Evolutionary conservation across 106 monocot species (phyloP).

Genomic region (Dendrobium catenatum): DNA sequence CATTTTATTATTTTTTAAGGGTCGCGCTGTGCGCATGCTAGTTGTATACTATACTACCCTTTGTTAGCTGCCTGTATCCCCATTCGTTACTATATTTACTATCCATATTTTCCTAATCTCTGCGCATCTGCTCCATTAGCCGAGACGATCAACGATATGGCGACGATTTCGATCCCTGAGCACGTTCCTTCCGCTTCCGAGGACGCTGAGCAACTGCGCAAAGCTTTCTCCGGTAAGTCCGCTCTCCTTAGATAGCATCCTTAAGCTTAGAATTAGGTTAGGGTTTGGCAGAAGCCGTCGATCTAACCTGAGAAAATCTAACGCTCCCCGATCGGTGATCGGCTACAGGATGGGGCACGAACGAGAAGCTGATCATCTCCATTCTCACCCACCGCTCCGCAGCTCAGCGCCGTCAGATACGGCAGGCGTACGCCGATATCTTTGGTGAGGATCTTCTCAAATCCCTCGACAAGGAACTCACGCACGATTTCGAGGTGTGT

Average conservation of each 20-base stretch:
- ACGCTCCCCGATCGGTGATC: not conserved
- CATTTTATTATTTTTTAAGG: not conserved
- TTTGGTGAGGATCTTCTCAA: conserved; percentile 74
- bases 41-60: not conserved
- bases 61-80: not conserved
- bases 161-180: conserved; percentile 44
- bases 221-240: conserved; percentile 50
- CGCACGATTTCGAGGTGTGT: conserved; percentile 68
- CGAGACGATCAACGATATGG: conserved; percentile 22
- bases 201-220: conserved; percentile 64
- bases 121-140: not conserved
- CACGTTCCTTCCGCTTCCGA: conserved; percentile 40
- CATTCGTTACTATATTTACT: not conserved
- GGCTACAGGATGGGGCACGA: conserved; percentile 82
- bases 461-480: conserved; percentile 65
- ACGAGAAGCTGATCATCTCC: conserved; percentile 66
- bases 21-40: not conserved
- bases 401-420: conserved; percentile 47
- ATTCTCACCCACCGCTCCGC: conserved; percentile 74
- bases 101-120: not conserved
- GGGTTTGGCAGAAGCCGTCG: not conserved
- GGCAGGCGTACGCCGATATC: conserved; percentile 39
- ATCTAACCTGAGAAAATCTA: not conserved
- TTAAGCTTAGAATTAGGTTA: not conserved
- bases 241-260: not conserved